Base-by-base conservation (phyloP, 2,329 filamentous ascomycete genomes). In the Microdochium trichocladiopsis region DNA sequence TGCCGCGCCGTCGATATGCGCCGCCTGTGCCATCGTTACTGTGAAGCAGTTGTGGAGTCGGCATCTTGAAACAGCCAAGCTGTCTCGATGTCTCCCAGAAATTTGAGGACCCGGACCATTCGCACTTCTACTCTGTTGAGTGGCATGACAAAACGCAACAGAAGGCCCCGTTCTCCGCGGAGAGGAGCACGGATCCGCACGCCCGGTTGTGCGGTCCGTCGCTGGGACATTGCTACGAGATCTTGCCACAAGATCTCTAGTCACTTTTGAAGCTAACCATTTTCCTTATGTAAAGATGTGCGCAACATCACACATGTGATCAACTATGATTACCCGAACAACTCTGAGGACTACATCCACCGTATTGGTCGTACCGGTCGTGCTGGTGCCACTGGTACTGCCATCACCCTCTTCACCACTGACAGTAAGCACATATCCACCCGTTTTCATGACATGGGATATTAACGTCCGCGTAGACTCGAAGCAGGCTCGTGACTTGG, bases 261-360 rank as follows among this genome's bases (percentile, higher is more conserved):
- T 72, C 72, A 78, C 77, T 76, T 74, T 78, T 81, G 77, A 73
- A 83, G 83, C 90, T 95, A 95, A 95, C 88, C 80, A 83, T 73
- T 80, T 70, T 77, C 76, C 58, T 66, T 64, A 65, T 67, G 66
- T 68, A 69, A 96, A 97, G 94, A 99, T 88, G 94, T 99, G 80
- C 93, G 92, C 78, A 95, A 99, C 83, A 99, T 99, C 79, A 97
- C 94, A 76, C 94, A 99, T 79, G 94, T 99, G 76, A 83, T 99
- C 78, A 97, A 97, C 86, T 96, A 97, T 89, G 94, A 97, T 73
- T 97, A 97, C 76, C 93, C 93, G 72, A 97, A 97, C 80, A 97
- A 97, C 75, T 84, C 94, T 66, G 94, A 99, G 78, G 93, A 97
- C 69, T 97, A 97, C 67, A 95, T 97, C 63, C 94, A 96, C 70